Evolutionary conservation across 2,329 filamentous ascomycete genomes (phyloP), one percentile per base, ranked within the genome.

Genomic region (Aspergillus jensenii): DNA sequence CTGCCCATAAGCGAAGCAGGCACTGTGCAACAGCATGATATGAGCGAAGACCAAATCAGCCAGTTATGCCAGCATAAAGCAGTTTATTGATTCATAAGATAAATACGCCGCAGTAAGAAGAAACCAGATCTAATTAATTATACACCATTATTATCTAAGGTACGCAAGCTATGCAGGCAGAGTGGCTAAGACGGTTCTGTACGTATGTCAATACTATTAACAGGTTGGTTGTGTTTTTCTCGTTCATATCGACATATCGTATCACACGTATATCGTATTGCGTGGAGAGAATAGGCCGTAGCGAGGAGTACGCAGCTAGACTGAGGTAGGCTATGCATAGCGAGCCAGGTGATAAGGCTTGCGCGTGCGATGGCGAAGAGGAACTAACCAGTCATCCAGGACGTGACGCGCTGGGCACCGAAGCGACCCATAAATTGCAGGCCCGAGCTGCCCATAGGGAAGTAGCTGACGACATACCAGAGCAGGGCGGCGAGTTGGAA

Each of bases 381-480:
- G 8, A 14, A 6, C 33, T 45, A 96, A 59, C 90, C 88, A 48
- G 85, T 88, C 85, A 97, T 88, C 95, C 93, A 98, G 53, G 92
- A 85, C 5, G 91, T 85, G 39, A 96, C 90, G 70, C 93, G 85
- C 71, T 88, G 88, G 19, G 89, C 90, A 21, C 93, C 95, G 71
- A 96, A 95, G 3, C 87, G 87, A 44, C 92, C 91, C 58, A 92
- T 92, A 65, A 96, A 86, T 59, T 93, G 88, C 64, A 99, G 79
- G 43, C 95, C 91, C 55, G 88, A 90, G 57, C 90, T 90, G 41
- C 95, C 95, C 93, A 98, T 96, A 25, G 95, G 95, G 70, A 98
- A 98, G 76, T 99, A 99, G 77, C 91, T 96, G 75, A 98, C 87
- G 47, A 97, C 82, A 78, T 98, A 98, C 93, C 93, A 98, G 47